A percentile compares a stretch with the other conserved stretches of the same genome.
phyloP scores from a whole-genome alignment of 345 rosid genomes.

The Eucalyptus victrix region DNA sequence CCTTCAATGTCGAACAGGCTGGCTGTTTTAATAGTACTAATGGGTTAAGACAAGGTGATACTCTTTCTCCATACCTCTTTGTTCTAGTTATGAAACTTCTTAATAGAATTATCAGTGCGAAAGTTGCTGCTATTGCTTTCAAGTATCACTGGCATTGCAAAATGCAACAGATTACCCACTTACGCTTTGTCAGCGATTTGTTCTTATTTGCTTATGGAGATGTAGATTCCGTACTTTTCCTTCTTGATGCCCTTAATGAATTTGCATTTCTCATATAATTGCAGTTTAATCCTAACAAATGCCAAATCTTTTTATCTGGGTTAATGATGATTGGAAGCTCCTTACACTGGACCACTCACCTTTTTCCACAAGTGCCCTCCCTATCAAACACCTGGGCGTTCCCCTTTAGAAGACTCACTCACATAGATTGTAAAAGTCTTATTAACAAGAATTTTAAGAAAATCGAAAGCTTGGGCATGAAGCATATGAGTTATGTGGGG shows the following conservation, averaged over 20 bases:
- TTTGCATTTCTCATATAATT: too few species aligned
- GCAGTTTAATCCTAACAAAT: too few species aligned
- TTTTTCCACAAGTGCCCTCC: background rate
- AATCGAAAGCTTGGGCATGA: too few species aligned
- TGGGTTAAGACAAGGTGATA: background rate
- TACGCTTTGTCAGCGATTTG: background rate
- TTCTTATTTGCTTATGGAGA: background rate
- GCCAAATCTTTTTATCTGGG: background rate
- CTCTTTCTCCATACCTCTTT: background rate
- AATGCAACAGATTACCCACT: background rate
- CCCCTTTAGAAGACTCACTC: background rate
- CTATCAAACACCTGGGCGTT: background rate
- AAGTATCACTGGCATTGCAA: fast-evolving
- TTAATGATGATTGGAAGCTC: too few species aligned
- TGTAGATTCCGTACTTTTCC: background rate
- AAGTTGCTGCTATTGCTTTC: background rate
- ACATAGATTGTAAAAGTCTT: background rate
- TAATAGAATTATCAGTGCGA: background rate
- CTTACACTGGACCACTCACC: too few species aligned
- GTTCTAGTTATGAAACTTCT: background rate
- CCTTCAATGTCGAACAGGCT: too few species aligned
- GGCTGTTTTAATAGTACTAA: background rate
- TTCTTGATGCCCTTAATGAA: background rate
- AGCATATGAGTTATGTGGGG: background rate
- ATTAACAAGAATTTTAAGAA: background rate